phyloP scores from a whole-genome alignment of 2,329 filamentous ascomycete species.

The Apiospora malaysiana region DNA sequence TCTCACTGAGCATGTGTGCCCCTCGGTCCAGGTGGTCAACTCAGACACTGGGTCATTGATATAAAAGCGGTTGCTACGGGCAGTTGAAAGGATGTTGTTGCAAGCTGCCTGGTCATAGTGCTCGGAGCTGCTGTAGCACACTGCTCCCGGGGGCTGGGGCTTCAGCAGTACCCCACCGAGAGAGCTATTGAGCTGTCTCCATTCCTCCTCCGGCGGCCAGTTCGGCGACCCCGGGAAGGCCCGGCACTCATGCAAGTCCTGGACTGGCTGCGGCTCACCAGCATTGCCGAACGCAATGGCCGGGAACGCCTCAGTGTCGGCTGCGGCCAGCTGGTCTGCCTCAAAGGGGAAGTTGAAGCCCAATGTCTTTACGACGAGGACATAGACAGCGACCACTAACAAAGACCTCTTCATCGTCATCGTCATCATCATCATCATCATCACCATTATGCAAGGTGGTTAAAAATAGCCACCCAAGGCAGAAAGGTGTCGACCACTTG shows the following conservation, averaged over 20 bases:
- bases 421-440: neutral
- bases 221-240: neutral
- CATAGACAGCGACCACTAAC: neutral
- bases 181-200: neutral
- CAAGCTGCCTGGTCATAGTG: constrained; percentile 35
- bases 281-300: constrained; percentile 31
- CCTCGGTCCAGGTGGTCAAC: constrained; percentile 41
- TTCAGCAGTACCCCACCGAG: constrained; percentile 36
- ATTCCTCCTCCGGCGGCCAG: neutral
- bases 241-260: constrained; percentile 24
- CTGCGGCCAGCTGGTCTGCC: constrained; percentile 27
- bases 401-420: neutral
- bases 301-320: constrained; percentile 29
- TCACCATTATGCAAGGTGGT: neutral
- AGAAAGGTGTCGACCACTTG: too few species aligned
- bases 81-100: constrained; percentile 32
- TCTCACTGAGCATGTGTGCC: constrained; percentile 42
- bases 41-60: constrained; percentile 42
- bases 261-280: constrained; percentile 37
- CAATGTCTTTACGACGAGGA: neutral
- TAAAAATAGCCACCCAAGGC: neutral
- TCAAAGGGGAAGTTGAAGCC: constrained; percentile 22
- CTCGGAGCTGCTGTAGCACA: constrained; percentile 37
- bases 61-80: constrained; percentile 37
- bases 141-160: constrained; percentile 37